phyloP scores from a whole-genome alignment of 2,329 filamentous ascomycete species.

The Penicillium expansum region DNA sequence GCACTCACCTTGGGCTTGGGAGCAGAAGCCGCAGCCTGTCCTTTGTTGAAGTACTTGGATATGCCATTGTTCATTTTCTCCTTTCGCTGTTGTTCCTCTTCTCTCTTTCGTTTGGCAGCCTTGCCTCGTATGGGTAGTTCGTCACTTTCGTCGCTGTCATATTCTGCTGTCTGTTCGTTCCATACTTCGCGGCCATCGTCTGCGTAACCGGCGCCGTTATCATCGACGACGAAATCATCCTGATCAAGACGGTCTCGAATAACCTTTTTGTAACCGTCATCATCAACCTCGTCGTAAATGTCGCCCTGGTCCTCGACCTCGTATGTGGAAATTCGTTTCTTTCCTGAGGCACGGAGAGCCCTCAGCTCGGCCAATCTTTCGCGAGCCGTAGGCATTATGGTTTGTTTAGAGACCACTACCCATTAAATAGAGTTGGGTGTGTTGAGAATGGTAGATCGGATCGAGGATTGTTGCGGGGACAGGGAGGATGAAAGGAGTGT shows the following conservation, averaged over 20 bases:
- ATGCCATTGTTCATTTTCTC: conserved; percentile 90
- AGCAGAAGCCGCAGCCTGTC: conserved; percentile 54
- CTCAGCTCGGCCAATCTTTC: conserved; percentile 66
- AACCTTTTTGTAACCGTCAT: conserved; percentile 95
- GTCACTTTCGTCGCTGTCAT: conserved; percentile 65
- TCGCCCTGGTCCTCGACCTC: conserved; percentile 78
- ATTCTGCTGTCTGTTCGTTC: conserved; percentile 63
- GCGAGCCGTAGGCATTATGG: conserved; percentile 34
- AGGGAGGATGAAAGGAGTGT: conserved; percentile 16
- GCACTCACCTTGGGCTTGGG: conserved; percentile 74
- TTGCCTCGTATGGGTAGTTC: conserved; percentile 62
- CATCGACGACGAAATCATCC: conserved; percentile 97
- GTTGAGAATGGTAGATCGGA: not conserved
- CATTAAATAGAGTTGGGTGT: conserved; percentile 8
- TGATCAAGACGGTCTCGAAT: conserved; percentile 83
- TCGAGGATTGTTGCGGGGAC: conserved; percentile 21
- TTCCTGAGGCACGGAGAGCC: conserved; percentile 81
- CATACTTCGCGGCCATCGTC: conserved; percentile 94
- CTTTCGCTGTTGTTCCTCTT: conserved; percentile 80
- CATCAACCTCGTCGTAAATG: conserved; percentile 94
- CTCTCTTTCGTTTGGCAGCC: conserved; percentile 75
- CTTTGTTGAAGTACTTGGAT: conserved; percentile 88
- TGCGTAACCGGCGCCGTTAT: conserved; percentile 94
- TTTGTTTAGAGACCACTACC: conserved; percentile 13
- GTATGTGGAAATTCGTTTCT: conserved; percentile 85